Evolutionary conservation across 345 rosid species (phyloP).

Genomic region (Eucalyptus shirleyi): DNA sequence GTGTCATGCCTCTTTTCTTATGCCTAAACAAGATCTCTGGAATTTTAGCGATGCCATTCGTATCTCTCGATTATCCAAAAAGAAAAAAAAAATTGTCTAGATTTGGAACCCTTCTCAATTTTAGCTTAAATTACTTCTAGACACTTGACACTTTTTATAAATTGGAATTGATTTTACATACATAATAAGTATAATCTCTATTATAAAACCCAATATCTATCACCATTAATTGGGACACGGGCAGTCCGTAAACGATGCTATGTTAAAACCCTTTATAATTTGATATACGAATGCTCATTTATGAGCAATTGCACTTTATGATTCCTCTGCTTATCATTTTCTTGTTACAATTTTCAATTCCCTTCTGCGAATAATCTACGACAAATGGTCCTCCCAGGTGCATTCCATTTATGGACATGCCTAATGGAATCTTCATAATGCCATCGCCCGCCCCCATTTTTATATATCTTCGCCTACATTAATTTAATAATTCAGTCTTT

Average conservation of each 20-base stretch:
- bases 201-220: not conserved
- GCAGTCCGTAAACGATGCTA: not conserved
- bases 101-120: not conserved
- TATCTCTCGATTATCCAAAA: not conserved
- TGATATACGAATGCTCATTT: not conserved
- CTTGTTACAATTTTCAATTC: not conserved
- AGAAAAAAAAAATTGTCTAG: not conserved
- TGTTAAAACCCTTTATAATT: not conserved
- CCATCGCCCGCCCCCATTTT: not conserved
- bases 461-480: not conserved
- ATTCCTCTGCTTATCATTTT: not conserved
- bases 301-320: not conserved
- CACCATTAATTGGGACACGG: not conserved
- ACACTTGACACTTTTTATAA: not conserved
- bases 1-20: not conserved
- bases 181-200: not conserved
- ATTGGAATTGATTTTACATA: not conserved
- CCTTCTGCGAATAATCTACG: not conserved
- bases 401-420: not conserved
- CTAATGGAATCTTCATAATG: not conserved
- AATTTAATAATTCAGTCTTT: not conserved
- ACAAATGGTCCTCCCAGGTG: not conserved
- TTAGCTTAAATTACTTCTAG: no score
- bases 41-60: not conserved
- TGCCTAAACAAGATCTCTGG: not conserved